These are phyloP conservation scores for Triticum turgidum DNA, from an alignment of 176 grass and related monocot species.

Conservation along the genomic window DNA sequence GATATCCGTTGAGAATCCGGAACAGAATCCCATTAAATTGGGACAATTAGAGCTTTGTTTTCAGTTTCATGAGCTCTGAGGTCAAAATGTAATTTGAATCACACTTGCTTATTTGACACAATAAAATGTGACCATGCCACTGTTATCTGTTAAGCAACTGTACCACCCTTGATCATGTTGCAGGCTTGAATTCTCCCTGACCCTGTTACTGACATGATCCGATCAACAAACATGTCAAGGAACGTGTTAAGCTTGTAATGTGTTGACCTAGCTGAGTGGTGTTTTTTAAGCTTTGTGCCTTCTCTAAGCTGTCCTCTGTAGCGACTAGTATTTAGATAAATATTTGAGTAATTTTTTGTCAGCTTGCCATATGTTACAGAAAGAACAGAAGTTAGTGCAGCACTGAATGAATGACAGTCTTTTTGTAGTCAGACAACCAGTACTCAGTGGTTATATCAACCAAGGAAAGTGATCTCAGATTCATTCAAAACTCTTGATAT, in stretches of 20 bases:
- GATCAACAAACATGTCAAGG: neutral
- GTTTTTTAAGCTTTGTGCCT: neutral
- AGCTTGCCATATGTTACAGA: neutral
- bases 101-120: neutral
- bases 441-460: neutral
- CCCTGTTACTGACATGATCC: neutral
- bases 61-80: neutral
- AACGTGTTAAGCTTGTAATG: neutral
- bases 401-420: neutral
- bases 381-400: neutral
- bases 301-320: neutral
- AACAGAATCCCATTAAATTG: neutral
- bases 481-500: neutral
- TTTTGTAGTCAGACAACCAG: neutral
- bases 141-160: neutral
- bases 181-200: neutral
- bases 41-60: neutral
- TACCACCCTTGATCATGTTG: neutral
- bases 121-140: neutral
- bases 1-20: neutral
- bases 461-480: neutral
- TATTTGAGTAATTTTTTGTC: neutral
- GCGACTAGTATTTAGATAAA: neutral
- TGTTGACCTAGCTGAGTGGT: neutral
- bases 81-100: neutral